These are phyloP conservation scores for Boletus subparvulus DNA, from an alignment of 768 basidiomycete species.

Conservation along the genomic window DNA sequence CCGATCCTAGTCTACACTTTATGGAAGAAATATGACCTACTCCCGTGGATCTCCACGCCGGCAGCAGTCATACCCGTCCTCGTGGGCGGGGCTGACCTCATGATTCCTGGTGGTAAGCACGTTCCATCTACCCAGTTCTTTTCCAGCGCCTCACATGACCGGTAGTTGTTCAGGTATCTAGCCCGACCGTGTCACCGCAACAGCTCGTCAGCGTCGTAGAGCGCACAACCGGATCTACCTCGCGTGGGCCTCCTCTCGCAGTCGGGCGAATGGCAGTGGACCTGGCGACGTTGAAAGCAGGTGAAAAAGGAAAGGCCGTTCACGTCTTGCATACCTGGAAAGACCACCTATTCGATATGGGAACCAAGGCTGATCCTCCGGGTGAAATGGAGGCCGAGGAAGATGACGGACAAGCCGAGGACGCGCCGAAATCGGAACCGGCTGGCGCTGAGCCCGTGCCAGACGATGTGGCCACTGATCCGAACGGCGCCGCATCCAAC, in stretches of 20 bases:
- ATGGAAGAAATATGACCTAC: conserved; percentile 68
- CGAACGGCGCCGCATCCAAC: conserved; percentile 12
- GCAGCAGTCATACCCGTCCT: conserved; percentile 68
- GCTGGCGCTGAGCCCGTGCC: conserved; percentile 4
- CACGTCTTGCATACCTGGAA: conserved; percentile 72
- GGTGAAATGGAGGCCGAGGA: conserved; percentile 34
- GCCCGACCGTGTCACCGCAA: conserved; percentile 36
- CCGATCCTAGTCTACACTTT: conserved; percentile 61
- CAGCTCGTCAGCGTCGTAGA: conserved; percentile 67
- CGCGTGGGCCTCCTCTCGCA: conserved; percentile 55
- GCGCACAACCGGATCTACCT: conserved; percentile 35
- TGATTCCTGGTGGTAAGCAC: conserved; percentile 79
- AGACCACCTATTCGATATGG: conserved; percentile 73
- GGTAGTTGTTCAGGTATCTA: conserved; percentile 59
- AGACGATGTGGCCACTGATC: conserved; percentile 7
- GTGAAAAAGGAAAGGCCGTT: conserved; percentile 77
- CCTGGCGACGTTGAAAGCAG: conserved; percentile 45
- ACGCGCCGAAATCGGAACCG: conserved; percentile 12
- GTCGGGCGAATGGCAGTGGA: conserved; percentile 71
- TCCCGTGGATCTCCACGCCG: conserved; percentile 73
- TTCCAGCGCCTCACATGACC: background rate
- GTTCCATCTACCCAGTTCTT: background rate
- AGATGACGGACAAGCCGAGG: conserved; percentile 7
- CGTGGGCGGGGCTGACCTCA: conserved; percentile 79
- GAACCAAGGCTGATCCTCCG: conserved; percentile 60